Conservation (phyloP, 176 grass and related monocot genomes). For the Canna indica region DNA sequence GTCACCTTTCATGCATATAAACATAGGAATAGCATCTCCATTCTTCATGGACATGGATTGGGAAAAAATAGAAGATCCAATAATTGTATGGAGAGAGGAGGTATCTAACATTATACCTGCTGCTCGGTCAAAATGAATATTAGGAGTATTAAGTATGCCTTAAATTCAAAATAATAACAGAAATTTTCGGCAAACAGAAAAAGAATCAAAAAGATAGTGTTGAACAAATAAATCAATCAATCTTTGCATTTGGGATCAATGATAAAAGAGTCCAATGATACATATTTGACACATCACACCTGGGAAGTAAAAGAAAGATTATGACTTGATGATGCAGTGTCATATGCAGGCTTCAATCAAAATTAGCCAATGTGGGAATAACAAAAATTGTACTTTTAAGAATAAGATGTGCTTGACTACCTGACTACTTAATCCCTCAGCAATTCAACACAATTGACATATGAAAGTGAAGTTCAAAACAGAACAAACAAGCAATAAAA, state of each 20-base stretch:
- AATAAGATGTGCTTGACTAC: not conserved
- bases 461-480: constrained; percentile 4
- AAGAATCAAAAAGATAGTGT: not conserved
- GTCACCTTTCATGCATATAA: too few relatives aligned
- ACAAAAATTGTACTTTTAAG: not conserved
- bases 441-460: not conserved
- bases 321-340: not conserved
- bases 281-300: not conserved
- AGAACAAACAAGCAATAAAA: not conserved
- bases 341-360: not conserved
- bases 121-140: too few relatives aligned
- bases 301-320: not conserved
- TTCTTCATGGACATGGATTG: not conserved
- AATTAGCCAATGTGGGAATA: not conserved
- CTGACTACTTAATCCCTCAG: not conserved
- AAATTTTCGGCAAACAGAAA: not conserved
- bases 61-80: too few relatives aligned
- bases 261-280: not conserved
- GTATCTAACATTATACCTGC: too few relatives aligned
- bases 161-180: not conserved
- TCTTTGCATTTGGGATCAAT: too few relatives aligned
- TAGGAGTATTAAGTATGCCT: too few relatives aligned
- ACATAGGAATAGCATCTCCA: not conserved
- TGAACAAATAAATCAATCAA: too few relatives aligned
- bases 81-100: too few relatives aligned